Conservation (phyloP, 805 yeast genomes). For the Suhomyces emberorum region DNA sequence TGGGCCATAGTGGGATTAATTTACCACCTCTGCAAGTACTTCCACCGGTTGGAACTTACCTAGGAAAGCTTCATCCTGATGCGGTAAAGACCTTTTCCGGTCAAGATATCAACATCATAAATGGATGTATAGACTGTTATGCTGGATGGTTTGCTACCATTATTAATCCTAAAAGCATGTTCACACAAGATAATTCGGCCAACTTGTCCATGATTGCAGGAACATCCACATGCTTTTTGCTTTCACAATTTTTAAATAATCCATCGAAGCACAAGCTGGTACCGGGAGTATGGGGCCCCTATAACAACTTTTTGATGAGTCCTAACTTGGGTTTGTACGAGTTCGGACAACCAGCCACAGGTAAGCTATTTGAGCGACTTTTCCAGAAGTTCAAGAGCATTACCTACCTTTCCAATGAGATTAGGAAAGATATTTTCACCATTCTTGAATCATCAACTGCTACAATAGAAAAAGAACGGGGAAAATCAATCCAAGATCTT, state of each 20-base stretch:
- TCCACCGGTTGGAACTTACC: slow-evolving; percentile 17
- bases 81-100: slow-evolving; percentile 9
- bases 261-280: slow-evolving; percentile 8
- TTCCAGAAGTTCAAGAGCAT: slow-evolving; percentile 26
- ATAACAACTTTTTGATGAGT: slow-evolving; percentile 29
- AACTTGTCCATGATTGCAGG: slow-evolving; percentile 54
- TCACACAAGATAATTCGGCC: background rate
- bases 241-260: slow-evolving; percentile 8
- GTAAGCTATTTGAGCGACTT: slow-evolving; percentile 48
- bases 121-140: slow-evolving; percentile 61
- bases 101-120: slow-evolving; percentile 21
- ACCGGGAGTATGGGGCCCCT: slow-evolving; percentile 64
- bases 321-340: slow-evolving; percentile 37
- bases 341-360: slow-evolving; percentile 60
- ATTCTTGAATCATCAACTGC: slow-evolving; percentile 20
- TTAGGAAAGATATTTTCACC: slow-evolving; percentile 6
- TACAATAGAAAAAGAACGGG: slow-evolving; percentile 16
- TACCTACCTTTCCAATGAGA: background rate
- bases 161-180: slow-evolving; percentile 16
- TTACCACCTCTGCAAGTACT: slow-evolving; percentile 8
- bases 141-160: slow-evolving; percentile 48
- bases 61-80: slow-evolving; percentile 9
- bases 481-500: slow-evolving; percentile 19
- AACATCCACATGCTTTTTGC: slow-evolving; percentile 55
- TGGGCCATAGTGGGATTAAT: slow-evolving; percentile 28